Base-by-base conservation (phyloP, 1,139 yeast genomes). In the Hemisphaericaspora lyxosophila region DNA sequence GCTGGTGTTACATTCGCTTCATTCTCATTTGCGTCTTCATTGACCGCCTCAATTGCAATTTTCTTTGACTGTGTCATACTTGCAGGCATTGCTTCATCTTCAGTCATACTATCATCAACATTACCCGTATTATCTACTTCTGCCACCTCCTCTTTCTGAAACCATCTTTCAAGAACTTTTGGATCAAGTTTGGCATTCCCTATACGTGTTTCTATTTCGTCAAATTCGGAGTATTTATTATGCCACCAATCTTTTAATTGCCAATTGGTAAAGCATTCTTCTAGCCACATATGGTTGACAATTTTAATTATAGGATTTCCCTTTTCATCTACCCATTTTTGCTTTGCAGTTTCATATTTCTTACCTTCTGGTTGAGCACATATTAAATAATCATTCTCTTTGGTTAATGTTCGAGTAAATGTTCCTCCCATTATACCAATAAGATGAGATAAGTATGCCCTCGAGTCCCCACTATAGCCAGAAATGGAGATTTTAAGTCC, bases 281-380 rank as follows among this genome's bases (percentile, higher is more conserved):
- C 97, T n/a, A 92, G 62, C 98, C 98, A 92, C 14, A 82, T 54
- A 57, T 87, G 96, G 53, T 85, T 89, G 0, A 87, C 83, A 1
- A 85, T 58, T 25, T 63, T 64, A 19, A 82, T 73, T 7, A 65
- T 63, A 2, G 73, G 63, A 4, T 53, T 39, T 0, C 60, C 62
- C 29, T 54, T 38, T 9, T 43, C 46, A 36, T 53, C 55, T 6
- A 56, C 53, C 64, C 80, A 75, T 81, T 89, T 85, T 31, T 64
- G 63, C 24, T 65, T 57, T 0, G 95, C 95, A 7, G 92, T 87
- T 8, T 73, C 74, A 51, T 75, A 87, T 60, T 92, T 92, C 41
- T 73, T 76, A 1, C 98, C 97, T 13, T 58, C 59, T 0, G 85
- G 75, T 29, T 70, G 70, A 0, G 89, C 85, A 3, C 88, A 80